phyloP scores from a whole-genome alignment of 1,284 basidiomycete species.

The Lignosus rhinocerotis region DNA sequence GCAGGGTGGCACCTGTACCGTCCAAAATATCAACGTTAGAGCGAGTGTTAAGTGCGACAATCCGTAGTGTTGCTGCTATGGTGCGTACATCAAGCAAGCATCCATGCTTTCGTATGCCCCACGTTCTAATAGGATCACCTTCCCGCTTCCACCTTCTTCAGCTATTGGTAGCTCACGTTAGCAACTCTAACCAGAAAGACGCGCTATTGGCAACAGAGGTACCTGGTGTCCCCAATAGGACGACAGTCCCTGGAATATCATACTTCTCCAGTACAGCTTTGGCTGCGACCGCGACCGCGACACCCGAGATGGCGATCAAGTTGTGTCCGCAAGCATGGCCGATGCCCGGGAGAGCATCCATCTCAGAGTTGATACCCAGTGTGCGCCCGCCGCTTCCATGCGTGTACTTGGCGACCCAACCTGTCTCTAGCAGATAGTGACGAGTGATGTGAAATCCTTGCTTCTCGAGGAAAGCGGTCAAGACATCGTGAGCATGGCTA shows the following conservation, averaged over 20 bases:
- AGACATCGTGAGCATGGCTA: constrained; percentile 54
- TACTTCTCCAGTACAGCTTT: constrained; percentile 58
- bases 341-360: constrained; percentile 65
- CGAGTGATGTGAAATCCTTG: constrained; percentile 65
- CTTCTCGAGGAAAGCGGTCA: constrained; percentile 55
- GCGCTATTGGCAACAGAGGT: constrained; percentile 12
- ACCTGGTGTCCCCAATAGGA: constrained; percentile 87
- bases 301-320: constrained; percentile 80
- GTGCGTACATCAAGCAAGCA: constrained; percentile 69
- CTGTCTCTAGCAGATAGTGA: constrained; percentile 71
- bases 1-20: constrained; percentile 65
- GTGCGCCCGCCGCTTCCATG: constrained; percentile 60
- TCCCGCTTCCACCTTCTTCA: constrained; percentile 85
- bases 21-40: constrained; percentile 2
- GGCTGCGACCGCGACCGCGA: constrained; percentile 74
- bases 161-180: constrained; percentile 37
- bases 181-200: background rate
- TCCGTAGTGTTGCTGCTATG: background rate
- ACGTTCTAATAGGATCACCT: constrained; percentile 70
- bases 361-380: constrained; percentile 73
- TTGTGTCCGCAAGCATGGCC: constrained; percentile 88
- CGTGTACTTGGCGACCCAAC: constrained; percentile 73
- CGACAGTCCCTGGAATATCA: constrained; percentile 68
- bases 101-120: constrained; percentile 80
- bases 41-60: background rate